Evolutionary conservation across 1,139 yeast genomes (phyloP).

Genomic region (Yamadazyma sp.): DNA sequence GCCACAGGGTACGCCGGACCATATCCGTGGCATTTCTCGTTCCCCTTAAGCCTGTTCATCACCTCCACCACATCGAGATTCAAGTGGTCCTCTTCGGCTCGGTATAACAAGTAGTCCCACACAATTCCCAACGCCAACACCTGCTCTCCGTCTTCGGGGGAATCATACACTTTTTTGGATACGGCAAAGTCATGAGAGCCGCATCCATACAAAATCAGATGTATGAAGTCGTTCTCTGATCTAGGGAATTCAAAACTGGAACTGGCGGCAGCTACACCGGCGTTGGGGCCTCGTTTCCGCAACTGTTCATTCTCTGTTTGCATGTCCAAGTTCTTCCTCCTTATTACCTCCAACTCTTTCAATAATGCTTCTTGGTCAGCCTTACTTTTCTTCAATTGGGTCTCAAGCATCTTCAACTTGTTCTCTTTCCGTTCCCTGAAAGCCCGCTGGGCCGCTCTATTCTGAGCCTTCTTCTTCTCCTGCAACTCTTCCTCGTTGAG

Average conservation of each 20-base stretch:
- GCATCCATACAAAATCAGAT: constrained; percentile 27
- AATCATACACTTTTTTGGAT: constrained; percentile 33
- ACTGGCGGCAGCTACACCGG: background rate
- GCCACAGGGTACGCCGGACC: constrained; percentile 76
- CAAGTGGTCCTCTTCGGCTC: constrained; percentile 41
- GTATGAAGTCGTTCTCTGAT: constrained; percentile 36
- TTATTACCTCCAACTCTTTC: constrained; percentile 54
- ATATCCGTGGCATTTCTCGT: constrained; percentile 74
- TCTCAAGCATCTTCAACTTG: constrained; percentile 66
- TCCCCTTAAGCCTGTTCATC: constrained; percentile 60
- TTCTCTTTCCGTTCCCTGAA: constrained; percentile 84
- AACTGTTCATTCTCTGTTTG: constrained; percentile 59
- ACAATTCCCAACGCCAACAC: constrained; percentile 75
- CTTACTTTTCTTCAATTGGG: constrained; percentile 60
- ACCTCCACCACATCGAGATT: constrained; percentile 57
- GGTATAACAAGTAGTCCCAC: constrained; percentile 69
- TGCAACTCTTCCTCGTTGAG: constrained; percentile 51
- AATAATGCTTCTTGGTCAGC: constrained; percentile 52
- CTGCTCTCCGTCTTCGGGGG: constrained; percentile 37
- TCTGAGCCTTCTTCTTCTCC: constrained; percentile 71
- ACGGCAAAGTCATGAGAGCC: constrained; percentile 17
- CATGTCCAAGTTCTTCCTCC: constrained; percentile 53
- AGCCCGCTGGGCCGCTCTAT: constrained; percentile 88
- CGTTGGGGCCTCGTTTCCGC: constrained; percentile 12
- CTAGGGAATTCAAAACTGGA: constrained; percentile 36